Conservation (phyloP, 139 green algal species). For the Limnomonas spitsbergensis region DNA sequence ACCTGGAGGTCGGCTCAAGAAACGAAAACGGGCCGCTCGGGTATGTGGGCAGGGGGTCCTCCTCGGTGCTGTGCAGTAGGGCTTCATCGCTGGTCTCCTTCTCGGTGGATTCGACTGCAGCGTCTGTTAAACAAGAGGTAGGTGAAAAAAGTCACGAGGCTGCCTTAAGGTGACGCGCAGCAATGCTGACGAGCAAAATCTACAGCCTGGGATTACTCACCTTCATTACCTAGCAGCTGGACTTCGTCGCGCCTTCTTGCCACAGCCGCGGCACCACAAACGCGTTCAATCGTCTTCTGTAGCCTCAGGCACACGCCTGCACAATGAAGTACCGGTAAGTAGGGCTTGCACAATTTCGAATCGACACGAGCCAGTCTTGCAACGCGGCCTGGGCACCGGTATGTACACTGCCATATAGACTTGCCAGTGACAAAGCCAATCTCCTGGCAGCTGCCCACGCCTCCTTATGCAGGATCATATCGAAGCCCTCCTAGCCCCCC, state of each 20-base stretch:
- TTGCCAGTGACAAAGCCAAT: no score
- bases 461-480: no score
- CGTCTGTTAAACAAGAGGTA: background rate
- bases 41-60: background rate
- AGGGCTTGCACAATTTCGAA: no score
- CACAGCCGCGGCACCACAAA: background rate
- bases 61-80: background rate
- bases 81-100: background rate
- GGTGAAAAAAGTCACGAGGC: background rate
- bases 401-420: no score
- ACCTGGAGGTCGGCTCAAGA: background rate
- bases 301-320: background rate
- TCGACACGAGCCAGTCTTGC: no score
- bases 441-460: no score
- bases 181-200: no score
- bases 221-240: background rate
- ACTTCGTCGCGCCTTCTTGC: background rate
- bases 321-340: no score
- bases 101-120: background rate
- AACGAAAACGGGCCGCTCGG: background rate
- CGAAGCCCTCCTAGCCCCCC: no score
- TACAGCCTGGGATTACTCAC: no score
- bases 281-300: background rate
- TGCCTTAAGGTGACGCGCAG: background rate
- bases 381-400: no score